These are phyloP conservation scores for Paecilomyces sp. DNA, from an alignment of 2,329 filamentous ascomycete species.

Conservation along the genomic window DNA sequence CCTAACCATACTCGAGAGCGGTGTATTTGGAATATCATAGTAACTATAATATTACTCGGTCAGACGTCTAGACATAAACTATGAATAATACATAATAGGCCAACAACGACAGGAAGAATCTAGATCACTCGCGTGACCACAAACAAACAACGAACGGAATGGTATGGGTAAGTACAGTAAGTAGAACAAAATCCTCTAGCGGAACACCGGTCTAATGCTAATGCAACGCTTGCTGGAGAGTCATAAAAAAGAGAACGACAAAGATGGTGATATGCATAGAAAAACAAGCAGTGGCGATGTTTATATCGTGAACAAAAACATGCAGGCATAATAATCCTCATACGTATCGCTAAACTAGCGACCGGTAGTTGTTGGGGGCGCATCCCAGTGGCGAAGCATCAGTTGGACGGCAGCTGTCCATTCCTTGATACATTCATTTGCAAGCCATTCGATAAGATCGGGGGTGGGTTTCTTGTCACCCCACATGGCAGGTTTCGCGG, in stretches of 20 bases:
- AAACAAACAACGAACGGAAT: not conserved
- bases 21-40: not conserved
- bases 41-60: not conserved
- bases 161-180: not conserved
- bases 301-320: not conserved
- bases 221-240: not conserved
- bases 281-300: not conserved
- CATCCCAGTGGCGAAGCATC: constrained; percentile 63
- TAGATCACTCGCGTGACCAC: not conserved
- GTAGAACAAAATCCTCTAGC: not conserved
- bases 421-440: constrained; percentile 57
- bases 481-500: constrained; percentile 63
- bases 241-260: not conserved
- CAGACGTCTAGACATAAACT: not conserved
- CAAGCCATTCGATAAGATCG: constrained; percentile 52
- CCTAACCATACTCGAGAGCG: too few relatives aligned
- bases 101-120: not conserved
- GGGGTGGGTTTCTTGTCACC: constrained; percentile 50
- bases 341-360: constrained; percentile 9
- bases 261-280: not conserved
- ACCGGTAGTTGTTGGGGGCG: constrained; percentile 44
- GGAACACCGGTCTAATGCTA: not conserved
- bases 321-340: not conserved
- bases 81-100: not conserved
- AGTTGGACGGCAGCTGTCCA: constrained; percentile 59